phyloP scores from a whole-genome alignment of 768 basidiomycete species.

The Scleroderma citrinum region DNA sequence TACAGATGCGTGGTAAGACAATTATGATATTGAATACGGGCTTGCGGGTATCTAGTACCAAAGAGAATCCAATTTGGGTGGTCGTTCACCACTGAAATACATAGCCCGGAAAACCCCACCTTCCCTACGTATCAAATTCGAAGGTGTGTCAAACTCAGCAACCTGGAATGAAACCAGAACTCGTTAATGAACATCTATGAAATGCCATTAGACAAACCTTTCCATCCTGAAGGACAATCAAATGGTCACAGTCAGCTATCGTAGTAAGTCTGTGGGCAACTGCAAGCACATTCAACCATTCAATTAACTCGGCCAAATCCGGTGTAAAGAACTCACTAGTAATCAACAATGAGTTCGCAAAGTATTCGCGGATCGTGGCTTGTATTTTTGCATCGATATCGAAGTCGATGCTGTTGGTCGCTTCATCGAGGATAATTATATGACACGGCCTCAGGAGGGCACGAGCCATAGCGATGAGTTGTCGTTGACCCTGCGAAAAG shows the following conservation, averaged over 20 bases:
- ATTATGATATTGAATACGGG: too few species aligned
- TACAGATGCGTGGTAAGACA: too few species aligned
- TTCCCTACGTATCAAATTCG: conserved; percentile 57
- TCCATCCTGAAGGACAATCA: conserved; percentile 66
- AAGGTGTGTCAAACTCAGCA: conserved; percentile 67
- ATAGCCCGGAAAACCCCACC: conserved; percentile 60
- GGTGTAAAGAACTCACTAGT: conserved; percentile 46
- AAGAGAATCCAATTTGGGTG: conserved; percentile 48
- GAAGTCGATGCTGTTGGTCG: conserved; percentile 83
- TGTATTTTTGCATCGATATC: conserved; percentile 90
- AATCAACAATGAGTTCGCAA: conserved; percentile 64
- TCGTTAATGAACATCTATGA: neutral
- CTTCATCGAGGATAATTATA: conserved; percentile 77
- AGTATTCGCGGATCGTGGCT: conserved; percentile 80
- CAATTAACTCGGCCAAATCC: neutral
- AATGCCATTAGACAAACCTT: conserved; percentile 26
- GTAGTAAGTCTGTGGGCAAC: conserved; percentile 72
- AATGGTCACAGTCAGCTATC: conserved; percentile 73
- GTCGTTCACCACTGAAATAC: conserved; percentile 68
- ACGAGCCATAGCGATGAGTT: conserved; percentile 82
- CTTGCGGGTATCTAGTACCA: neutral
- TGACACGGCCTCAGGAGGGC: conserved; percentile 67
- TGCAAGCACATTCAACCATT: conserved; percentile 6
- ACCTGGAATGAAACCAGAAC: conserved; percentile 24
- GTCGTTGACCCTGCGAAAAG: conserved; percentile 90